Evolutionary conservation across 179 eudicot genomes (phyloP), one percentile per base, ranked within the genome.

Genomic region (Sideroxylon spinosum): DNA sequence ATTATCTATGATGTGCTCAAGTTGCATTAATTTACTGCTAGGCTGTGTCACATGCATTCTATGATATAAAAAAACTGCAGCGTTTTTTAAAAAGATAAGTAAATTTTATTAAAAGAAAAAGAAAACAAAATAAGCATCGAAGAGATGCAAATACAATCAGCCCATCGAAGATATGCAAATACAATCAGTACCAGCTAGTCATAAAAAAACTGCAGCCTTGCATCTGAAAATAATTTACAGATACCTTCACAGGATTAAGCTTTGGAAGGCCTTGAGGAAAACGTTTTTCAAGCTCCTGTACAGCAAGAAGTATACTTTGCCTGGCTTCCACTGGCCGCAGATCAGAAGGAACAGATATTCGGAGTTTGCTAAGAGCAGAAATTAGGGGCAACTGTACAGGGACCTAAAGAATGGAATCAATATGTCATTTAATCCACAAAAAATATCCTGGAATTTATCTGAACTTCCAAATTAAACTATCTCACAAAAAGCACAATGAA

Each of bases 231-330:
- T 16, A 73, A 28, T 55, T 12, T 26, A 6, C 55, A 49, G 66
- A 81, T 61, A 95, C 99, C 95, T 93, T 93, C 62, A 90, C 94
- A 56, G 99, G 99, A 82, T 95, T 88, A 83, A 94, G 98, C 86
- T 90, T 95, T 68, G 98, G 99, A 64, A 95, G 91, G 79, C 99
- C 99, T 85, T 90, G 93, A 70, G 98, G 89, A 74, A 88, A 93
- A 63, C 99, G 91, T 82, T 88, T 90, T 68, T 87, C 96, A 82
- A 95, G 89, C 84, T 94, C 96, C 79, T 93, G 93, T 25, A 95
- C 90, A 19, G 94, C 98, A 81, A 94, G 84, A 78, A 95, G 97
- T 77, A 92, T 85, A 82, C 88, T 92, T 84, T 93, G 92, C 82
- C 98, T 89, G 12, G 96, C 94, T 77, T 95, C 98, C 57, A 85